Base-by-base conservation (phyloP, 805 yeast species). In the Sporopachydermia lactativora region DNA sequence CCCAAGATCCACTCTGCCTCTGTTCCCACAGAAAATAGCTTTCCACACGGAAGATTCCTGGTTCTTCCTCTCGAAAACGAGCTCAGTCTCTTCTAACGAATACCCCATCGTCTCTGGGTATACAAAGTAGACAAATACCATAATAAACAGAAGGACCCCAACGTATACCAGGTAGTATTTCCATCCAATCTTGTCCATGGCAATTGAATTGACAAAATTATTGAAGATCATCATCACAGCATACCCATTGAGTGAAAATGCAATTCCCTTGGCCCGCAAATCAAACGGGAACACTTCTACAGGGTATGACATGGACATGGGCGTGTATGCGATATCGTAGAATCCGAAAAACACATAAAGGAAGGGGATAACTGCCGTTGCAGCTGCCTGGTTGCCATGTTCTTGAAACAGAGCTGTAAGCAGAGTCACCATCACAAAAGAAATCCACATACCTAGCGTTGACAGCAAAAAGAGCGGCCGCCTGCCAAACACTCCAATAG, bases 101-200 rank as follows among this genome's bases (percentile, higher is more conserved):
- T 52, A 54, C 6, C 68, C 70, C 14, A 58, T 50, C 5, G 71
- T 66, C 47, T 66, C 71, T 14, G 64, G 65, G 53, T 52, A 64
- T 43, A 55, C 47, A 46, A 63, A 53, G 46, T 53, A 54, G 31
- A 57, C 55, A 19, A 58, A 43, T 5, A 50, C 45, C 38, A 60
- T 47, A 40, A 59, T 59, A 15, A 55, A 53, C 2, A 54, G 57
- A 39, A 59, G 44, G 17, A 54, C 42, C 47, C 59, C 54, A 39
- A 61, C 56, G 49, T 48, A 60, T 3, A 66, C 68, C 45, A 66
- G 62, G 50, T 66, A 66, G 56, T 64, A 66, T 48, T 62, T 64
- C 66, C 68, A 65, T 18, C 51, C 49, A 38, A 66, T 59, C 15
- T 60, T 60, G 18, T 56, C 66, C 63, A 66, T 56, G 41, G 66